Base-by-base conservation (phyloP, 352 stramenopile genomes). In the Globisporangium rhizosaccharum region DNA sequence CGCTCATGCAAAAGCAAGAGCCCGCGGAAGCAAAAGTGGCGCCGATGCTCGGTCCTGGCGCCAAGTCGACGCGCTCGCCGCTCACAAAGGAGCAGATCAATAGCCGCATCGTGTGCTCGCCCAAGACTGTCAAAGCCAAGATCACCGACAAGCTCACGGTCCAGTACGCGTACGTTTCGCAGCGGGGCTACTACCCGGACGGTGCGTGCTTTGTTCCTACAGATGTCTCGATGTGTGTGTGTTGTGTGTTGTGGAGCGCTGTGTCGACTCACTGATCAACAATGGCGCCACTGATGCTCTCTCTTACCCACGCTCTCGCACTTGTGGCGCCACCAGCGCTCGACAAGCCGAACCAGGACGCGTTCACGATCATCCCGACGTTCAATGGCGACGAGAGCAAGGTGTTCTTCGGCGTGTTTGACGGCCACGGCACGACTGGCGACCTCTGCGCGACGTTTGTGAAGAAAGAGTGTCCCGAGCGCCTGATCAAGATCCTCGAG, bases 321-420 rank as follows among this genome's bases (percentile, higher is more conserved):
- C 37, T 50, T 20, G 26, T 2, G 33, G 8, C 14, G 11, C 9
- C 52, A 1, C 50, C 46, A 87, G 80, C 94, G 45, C 74, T 95
- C 3, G 79, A 98, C 74, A 99, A 99, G 73, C 76, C 94, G 7
- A 99, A 99, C 72, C 97, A 99, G 73, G 97, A 99, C 74, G 79
- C 82, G 25, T 98, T 94, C 72, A 85, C 78, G 23, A 84, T 95
- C 53, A 76, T 93, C 25, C 82, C 83, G 23, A 76, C 75, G 36
- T 95, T 95, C 68, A 89, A 79, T 52, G 80, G 78, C 7, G 82
- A 95, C 57, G 56, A 82, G 15, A 55, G 60, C 18, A 90, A 92
- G 63, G 87, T 93, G 59, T 92, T 92, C 65, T 94, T 95, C 63
- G 86, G 86, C 25, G 83, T 96, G 7, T 96, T 91, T 55, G 86